Evolutionary conservation across 1,284 basidiomycete species (phyloP).

Genomic region (Fomitopsis pinicola): DNA sequence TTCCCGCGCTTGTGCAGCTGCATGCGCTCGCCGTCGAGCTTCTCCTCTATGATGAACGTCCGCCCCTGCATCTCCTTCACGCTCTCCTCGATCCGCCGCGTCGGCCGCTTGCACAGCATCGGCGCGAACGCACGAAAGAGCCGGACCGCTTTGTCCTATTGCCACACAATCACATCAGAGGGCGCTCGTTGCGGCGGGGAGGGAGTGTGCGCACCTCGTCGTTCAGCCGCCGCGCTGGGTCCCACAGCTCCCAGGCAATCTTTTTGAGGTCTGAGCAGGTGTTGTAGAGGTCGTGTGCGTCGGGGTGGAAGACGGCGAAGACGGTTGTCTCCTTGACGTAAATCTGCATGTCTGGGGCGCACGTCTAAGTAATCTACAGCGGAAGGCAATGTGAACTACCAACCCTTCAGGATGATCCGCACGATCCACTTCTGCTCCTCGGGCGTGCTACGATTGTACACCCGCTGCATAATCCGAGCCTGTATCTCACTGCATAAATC

Average conservation of each 20-base stretch:
- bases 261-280: slow-evolving; percentile 93
- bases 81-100: slow-evolving; percentile 72
- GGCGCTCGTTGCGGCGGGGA: not conserved
- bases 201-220: slow-evolving; percentile 40
- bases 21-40: slow-evolving; percentile 92
- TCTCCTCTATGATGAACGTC: slow-evolving; percentile 89
- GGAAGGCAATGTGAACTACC: not conserved
- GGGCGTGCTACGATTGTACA: slow-evolving; percentile 77
- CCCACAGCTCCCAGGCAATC: slow-evolving; percentile 79
- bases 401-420: slow-evolving; percentile 90
- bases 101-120: slow-evolving; percentile 88
- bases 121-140: slow-evolving; percentile 85
- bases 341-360: slow-evolving; percentile 62
- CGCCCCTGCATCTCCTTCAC: slow-evolving; percentile 76
- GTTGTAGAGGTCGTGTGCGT: slow-evolving; percentile 88
- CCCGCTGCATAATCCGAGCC: slow-evolving; percentile 65
- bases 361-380: not conserved
- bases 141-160: slow-evolving; percentile 75
- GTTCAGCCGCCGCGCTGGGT: slow-evolving; percentile 58
- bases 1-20: slow-evolving; percentile 89
- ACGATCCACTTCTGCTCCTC: slow-evolving; percentile 91
- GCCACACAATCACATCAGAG: not conserved
- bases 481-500: slow-evolving; percentile 58
- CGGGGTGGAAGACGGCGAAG: slow-evolving; percentile 84
- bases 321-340: slow-evolving; percentile 87